These are phyloP conservation scores for Phytophthora lateralis DNA, from an alignment of 352 stramenopile species.

Conservation along the genomic window DNA sequence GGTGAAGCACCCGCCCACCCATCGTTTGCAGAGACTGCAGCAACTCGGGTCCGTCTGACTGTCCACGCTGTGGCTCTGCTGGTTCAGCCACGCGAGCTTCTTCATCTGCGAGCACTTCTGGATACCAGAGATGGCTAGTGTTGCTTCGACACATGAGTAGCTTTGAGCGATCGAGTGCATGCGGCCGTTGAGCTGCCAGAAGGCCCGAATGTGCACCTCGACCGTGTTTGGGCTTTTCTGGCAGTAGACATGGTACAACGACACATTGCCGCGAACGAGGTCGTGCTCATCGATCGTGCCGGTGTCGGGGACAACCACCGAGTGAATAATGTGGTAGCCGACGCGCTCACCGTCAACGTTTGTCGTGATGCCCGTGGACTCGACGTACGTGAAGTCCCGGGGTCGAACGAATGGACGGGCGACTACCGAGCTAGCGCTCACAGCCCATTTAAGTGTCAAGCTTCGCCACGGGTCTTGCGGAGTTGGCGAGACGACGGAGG, in stretches of 20 bases:
- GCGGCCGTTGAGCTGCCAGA: slow-evolving; percentile 31
- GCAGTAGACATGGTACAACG: slow-evolving; percentile 37
- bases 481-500: slow-evolving; percentile 17
- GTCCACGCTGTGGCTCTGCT: slow-evolving; percentile 6
- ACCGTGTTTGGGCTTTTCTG: slow-evolving; percentile 38
- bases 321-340: slow-evolving; percentile 44
- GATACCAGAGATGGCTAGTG: slow-evolving; percentile 17
- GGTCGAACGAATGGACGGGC: slow-evolving; percentile 37
- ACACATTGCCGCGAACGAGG: slow-evolving; percentile 41
- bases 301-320: slow-evolving; percentile 27
- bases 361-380: slow-evolving; percentile 38
- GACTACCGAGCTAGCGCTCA: slow-evolving; percentile 26
- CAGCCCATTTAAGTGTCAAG: slow-evolving; percentile 41
- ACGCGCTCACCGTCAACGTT: slow-evolving; percentile 39
- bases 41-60: slow-evolving; percentile 4
- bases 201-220: slow-evolving; percentile 39
- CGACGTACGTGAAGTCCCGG: slow-evolving; percentile 48
- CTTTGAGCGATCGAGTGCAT: slow-evolving; percentile 13
- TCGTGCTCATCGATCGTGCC: slow-evolving; percentile 22
- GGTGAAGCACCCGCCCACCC: slow-evolving; percentile 14
- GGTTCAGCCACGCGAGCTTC: slow-evolving; percentile 18
- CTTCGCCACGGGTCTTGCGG: slow-evolving; percentile 32
- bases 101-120: slow-evolving; percentile 25
- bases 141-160: slow-evolving; percentile 20
- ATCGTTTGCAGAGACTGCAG: slow-evolving; percentile 29